These are phyloP conservation scores for Chalciporus piperatus DNA, from an alignment of 768 basidiomycete genomes.

Conservation along the genomic window DNA sequence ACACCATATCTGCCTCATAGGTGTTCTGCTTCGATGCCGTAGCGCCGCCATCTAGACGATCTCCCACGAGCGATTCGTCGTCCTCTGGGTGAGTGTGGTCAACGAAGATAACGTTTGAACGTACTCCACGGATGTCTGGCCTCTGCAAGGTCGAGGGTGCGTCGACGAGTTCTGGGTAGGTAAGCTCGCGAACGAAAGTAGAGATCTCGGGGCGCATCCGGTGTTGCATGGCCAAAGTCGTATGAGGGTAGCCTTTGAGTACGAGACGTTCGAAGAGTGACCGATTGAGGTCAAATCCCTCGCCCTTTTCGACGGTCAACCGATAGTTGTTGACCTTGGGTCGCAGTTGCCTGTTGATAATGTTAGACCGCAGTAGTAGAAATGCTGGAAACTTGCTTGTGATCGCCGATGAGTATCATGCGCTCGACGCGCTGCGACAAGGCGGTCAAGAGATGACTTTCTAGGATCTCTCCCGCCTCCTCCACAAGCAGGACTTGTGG, in stretches of 20 bases:
- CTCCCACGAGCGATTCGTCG: conserved; percentile 36
- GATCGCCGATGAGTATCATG: conserved; percentile 67
- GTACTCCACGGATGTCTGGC: conserved; percentile 50
- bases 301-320: conserved; percentile 65
- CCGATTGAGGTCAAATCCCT: conserved; percentile 63
- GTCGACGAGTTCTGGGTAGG: conserved; percentile 64
- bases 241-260: conserved; percentile 57
- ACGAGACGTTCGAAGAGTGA: conserved; percentile 70
- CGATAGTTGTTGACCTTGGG: conserved; percentile 68
- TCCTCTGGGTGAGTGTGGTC: conserved; percentile 58
- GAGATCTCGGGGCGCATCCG: conserved; percentile 77
- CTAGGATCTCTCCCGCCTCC: conserved; percentile 71
- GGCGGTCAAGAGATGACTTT: conserved; percentile 62
- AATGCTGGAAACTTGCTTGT: conserved; percentile 46
- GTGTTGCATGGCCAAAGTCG: conserved; percentile 55
- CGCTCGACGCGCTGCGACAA: conserved; percentile 45
- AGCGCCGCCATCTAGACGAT: conserved; percentile 42
- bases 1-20: conserved; percentile 58
- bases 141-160: conserved; percentile 47
- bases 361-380: background rate
- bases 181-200: conserved; percentile 56
- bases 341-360: conserved; percentile 58
- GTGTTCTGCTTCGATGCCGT: conserved; percentile 59
- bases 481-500: conserved; percentile 61
- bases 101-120: conserved; percentile 61